phyloP scores from a whole-genome alignment of 129 eudicot species.

The Lactuca saligna region DNA sequence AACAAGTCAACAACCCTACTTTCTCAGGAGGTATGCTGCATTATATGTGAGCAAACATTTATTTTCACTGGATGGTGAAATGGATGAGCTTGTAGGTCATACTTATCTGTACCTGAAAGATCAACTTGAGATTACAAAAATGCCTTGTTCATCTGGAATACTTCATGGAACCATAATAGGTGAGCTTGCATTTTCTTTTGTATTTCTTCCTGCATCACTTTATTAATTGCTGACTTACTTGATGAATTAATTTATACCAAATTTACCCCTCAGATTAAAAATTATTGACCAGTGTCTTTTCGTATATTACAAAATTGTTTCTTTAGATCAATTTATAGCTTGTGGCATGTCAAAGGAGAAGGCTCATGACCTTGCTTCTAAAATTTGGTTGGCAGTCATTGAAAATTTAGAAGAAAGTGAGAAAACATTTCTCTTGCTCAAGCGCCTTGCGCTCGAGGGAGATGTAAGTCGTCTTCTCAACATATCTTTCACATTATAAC shows the following conservation, averaged over 20 bases:
- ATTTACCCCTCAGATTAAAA: too few species aligned
- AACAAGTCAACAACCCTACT: too few species aligned
- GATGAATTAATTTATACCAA: background rate
- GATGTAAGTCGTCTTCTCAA: conserved; percentile 41
- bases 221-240: too few species aligned
- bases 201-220: too few species aligned
- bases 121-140: conserved; percentile 54
- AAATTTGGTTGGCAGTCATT: conserved; percentile 58
- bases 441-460: conserved; percentile 58
- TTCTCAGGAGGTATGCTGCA: conserved; percentile 60
- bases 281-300: too few species aligned
- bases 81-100: conserved; percentile 67
- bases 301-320: too few species aligned
- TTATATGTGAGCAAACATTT: conserved; percentile 48
- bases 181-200: conserved; percentile 1
- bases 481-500: background rate
- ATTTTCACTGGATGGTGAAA: conserved; percentile 39
- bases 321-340: conserved; percentile 65
- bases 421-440: conserved; percentile 46
- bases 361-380: conserved; percentile 56
- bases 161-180: conserved; percentile 71
- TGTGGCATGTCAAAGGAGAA: conserved; percentile 54
- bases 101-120: conserved; percentile 56
- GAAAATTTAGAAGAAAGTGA: conserved; percentile 63
- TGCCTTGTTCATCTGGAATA: conserved; percentile 55